Evolutionary conservation across 2,329 filamentous ascomycete species (phyloP), one percentile per base, ranked within the genome.

Genomic region (Neodidymelliopsis sp.): DNA sequence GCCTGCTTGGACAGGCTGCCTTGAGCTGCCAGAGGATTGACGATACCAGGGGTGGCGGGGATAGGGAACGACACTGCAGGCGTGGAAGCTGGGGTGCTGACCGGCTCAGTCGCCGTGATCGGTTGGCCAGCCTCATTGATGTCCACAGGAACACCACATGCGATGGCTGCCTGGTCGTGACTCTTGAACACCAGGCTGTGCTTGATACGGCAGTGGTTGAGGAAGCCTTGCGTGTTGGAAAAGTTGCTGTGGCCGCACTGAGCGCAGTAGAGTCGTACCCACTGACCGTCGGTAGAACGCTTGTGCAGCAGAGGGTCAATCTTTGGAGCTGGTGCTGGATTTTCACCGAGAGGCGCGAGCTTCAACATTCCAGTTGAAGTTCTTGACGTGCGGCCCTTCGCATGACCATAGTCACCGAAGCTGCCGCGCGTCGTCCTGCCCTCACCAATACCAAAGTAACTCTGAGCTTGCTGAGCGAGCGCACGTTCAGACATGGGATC

Each of bases 141-240:
- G 62, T 96, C 89, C 49, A 96, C 84, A 10, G 88, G 85, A 59
- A 92, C 87, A 41, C 94, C 94, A 62, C 91, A 95, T 51, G 89
- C 88, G 46, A 92, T 82, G 24, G 93, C 94, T 54, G 94, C 94
- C 66, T 92, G 90, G 72, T 97, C 93, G 67, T 99, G 94, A 63
- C 91, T 97, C 75, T 96, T 93, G 79, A 92, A 97, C 57, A 95
- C 91, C 50, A 90, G 84, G 69, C 88, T 89, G 75, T 99, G 94
- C 19, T 92, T 91, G 63, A 99, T 97, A 48, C 94, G 91, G 71
- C 93, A 97, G 70, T 99, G 94, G 69, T 99, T 99, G 77, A 99
- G 94, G 75, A 97, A 97, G n/a, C 94, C 94, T 73, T 97, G 94
- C 0, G 92, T 95, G 76, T 92, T 97, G 46, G 89, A 92, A 68